Evolutionary conservation across 108 stramenopile genomes (phyloP), one percentile per base, ranked within the genome.

Genomic region (Nitzschia palea): DNA sequence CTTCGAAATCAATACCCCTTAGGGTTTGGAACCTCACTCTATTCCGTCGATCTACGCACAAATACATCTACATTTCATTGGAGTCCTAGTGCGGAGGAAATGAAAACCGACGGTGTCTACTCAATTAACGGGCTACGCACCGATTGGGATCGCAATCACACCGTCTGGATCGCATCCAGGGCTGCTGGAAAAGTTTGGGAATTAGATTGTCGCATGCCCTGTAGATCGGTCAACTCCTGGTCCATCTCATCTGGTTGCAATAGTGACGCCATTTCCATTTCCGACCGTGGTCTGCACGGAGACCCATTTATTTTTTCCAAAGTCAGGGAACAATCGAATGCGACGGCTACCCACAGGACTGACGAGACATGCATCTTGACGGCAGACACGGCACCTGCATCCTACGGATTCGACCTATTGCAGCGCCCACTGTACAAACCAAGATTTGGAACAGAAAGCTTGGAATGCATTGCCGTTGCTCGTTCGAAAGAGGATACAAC

Each of bases 31-130:
- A 73, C 70, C 30, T 79, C 83, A 15, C 73, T 93, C 5, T 88
- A 79, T 70, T 67, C 70, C 17, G 78, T 93, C 18, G 82, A 93
- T 77, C 66, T 90, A 52, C 71, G 87, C 37, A 54, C 64, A 25
- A 70, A 87, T 58, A 63, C 81, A 17, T 85, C 78, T 36, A 53
- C 54, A 22, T 81, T 81, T 69, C 79, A 80, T 44, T 93, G 87
- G 88, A 90, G 87, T 73, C 91, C 91, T 30, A 87, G 86, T 80
- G 79, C 81, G 14, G 77, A 83, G 65, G 84, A 87, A 47, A 79
- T 76, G 60, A 35, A 74, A 3, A 57, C 77, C 2, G 91, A 90
- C 44, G 87, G 88, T 15, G 43, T 85, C n/a, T 86, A 87, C 69
- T 86, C 87, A 9, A 83, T 93, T 15, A 78, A 58, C 62, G 73